phyloP scores from a whole-genome alignment of 2,329 filamentous ascomycete genomes.

The Ceratocystis alfenasii region DNA sequence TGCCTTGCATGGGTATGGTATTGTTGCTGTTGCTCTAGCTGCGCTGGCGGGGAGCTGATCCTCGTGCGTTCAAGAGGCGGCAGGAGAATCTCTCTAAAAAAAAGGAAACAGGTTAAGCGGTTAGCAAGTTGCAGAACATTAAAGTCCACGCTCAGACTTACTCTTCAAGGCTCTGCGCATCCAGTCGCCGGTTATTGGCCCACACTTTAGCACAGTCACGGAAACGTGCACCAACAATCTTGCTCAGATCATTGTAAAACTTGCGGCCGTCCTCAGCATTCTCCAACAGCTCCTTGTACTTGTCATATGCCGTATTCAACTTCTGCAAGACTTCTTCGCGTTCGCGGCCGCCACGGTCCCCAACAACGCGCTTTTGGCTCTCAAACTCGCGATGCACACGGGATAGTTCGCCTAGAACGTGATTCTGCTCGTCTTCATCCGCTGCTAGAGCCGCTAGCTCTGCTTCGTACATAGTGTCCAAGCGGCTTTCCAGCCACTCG shows the following conservation, averaged over 20 bases:
- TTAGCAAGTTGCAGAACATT: conserved; percentile 19
- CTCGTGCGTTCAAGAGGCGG: conserved; percentile 32
- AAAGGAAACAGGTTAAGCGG: conserved; percentile 16
- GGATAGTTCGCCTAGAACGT: conserved; percentile 54
- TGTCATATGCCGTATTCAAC: conserved; percentile 82
- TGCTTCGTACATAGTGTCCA: conserved; percentile 63
- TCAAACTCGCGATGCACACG: conserved; percentile 71
- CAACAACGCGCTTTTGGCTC: conserved; percentile 54
- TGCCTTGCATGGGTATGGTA: conserved; percentile 26
- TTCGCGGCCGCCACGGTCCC: conserved; percentile 50
- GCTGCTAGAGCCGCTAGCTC: conserved; percentile 60
- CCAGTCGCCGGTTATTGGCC: conserved; percentile 66
- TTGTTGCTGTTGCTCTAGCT: conserved; percentile 31
- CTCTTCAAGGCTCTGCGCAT: conserved; percentile 69
- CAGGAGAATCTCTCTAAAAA: conserved; percentile 38
- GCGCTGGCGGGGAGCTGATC: conserved; percentile 14
- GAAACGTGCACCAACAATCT: conserved; percentile 68
- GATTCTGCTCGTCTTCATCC: conserved; percentile 66
- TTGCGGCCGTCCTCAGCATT: conserved; percentile 86
- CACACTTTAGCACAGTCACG: conserved; percentile 67
- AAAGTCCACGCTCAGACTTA: conserved; percentile 32
- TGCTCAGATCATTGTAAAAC: conserved; percentile 92
- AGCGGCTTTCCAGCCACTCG: conserved; percentile 69
- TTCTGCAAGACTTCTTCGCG: conserved; percentile 77
- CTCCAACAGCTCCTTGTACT: conserved; percentile 89